These are phyloP conservation scores for Naganishia antarctica DNA, from an alignment of 768 basidiomycete species.

Conservation along the genomic window DNA sequence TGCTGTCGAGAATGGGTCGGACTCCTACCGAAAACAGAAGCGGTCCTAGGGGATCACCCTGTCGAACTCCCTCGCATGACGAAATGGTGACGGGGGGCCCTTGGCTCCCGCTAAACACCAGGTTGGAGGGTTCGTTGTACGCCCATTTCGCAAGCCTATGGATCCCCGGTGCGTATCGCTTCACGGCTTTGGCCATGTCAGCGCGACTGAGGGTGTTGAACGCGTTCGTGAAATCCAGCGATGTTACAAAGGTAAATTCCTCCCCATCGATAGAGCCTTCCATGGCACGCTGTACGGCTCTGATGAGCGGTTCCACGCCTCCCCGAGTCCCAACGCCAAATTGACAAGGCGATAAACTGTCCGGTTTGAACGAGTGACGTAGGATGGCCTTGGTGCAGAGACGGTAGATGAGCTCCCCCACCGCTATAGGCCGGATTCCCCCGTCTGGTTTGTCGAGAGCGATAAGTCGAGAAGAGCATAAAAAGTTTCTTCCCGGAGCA, in stretches of 20 bases:
- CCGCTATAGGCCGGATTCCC: conserved; percentile 34
- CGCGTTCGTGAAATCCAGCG: conserved; percentile 35
- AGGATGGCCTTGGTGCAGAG: conserved; percentile 30
- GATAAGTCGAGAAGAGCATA: conserved; percentile 29
- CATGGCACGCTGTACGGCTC: conserved; percentile 24
- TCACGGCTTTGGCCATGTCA: conserved; percentile 13
- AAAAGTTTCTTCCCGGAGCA: conserved; percentile 24
- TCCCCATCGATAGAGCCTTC: conserved; percentile 18
- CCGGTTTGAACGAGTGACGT: conserved; percentile 4
- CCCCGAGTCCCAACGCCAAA: conserved; percentile 31
- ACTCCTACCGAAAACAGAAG: conserved; percentile 29
- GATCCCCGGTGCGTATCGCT: conserved; percentile 28
- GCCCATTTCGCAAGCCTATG: conserved; percentile 23
- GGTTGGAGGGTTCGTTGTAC: conserved; percentile 5
- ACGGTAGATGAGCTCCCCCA: conserved; percentile 36
- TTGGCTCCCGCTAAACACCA: neutral
- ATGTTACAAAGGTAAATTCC: conserved; percentile 26
- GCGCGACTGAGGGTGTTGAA: conserved; percentile 30
- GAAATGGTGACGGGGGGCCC: neutral
- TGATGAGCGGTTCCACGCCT: conserved; percentile 30
- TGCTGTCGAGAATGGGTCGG: conserved; percentile 13
- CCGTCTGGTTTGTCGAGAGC: conserved; percentile 31
- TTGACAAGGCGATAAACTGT: conserved; percentile 23
- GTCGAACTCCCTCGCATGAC: conserved; percentile 34
- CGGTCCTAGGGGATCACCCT: conserved; percentile 35